Base-by-base conservation (phyloP, 1,284 basidiomycete species). In the Ganoderma sinense region DNA sequence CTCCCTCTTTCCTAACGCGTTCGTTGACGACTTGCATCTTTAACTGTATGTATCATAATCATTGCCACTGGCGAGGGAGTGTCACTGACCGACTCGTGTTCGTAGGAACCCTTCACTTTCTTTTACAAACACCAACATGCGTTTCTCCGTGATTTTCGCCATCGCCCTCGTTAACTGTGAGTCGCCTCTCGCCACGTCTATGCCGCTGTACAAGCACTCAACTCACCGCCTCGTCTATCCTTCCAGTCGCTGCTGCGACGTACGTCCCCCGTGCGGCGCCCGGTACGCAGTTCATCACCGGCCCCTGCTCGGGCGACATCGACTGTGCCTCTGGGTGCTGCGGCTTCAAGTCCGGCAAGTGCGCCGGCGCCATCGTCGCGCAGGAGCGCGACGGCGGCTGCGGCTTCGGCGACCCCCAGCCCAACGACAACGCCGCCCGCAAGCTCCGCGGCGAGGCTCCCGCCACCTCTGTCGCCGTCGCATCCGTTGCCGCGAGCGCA, bases 201-300 rank as follows among this genome's bases (percentile, higher is more conserved):
- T 8, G 31, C 1, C 36, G 6, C n/a, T n/a, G 4, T 13, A 53
- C 5, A 23, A 4, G 23, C 23, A 26, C 26, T 14, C 13, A 53
- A 26, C 48, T 53, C 23, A 53, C 48, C 23, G 1, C 11, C 23
- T 5, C 65, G 11, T 62, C 63, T 14, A 20, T 36, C 26, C 23
- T 53, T 26, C 48, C 23, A 70, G 69, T 68, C 66, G 66, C 66
- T 65, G 63, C 66, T 62, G 69, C 66, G 51, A 62, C 69, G 51
- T 70, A 65, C 69, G 51, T 67, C 53, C 69, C 63, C 43, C 62
- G 64, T 63, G 64, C 64, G 26, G 63, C 63, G 59, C 58, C 66
- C 48, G 70, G 70, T 45, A 64, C 66, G 36, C 70, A 71, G 67
- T 71, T 71, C 61, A 67, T 71, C 62, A 71, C 70, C 40, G 70